phyloP scores from a whole-genome alignment of 2,329 filamentous ascomycete species.

The Acephala macrosclerotiorum region DNA sequence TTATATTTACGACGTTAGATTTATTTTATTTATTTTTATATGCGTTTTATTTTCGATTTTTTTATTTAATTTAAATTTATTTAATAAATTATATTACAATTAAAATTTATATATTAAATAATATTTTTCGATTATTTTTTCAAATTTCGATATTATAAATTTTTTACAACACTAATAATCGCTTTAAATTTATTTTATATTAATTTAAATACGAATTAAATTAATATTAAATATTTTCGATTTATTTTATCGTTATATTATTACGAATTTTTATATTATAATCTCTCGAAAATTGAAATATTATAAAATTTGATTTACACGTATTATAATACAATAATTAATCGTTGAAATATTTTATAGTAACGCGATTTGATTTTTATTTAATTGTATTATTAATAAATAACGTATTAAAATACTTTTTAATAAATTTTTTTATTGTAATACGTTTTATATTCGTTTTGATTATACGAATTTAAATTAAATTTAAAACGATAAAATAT shows the following conservation, averaged over 20 bases:
- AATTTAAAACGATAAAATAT: no score
- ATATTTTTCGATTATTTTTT: constrained; percentile 27
- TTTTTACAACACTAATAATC: constrained; percentile 21
- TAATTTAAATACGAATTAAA: constrained; percentile 29
- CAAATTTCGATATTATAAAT: constrained; percentile 26
- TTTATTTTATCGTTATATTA: constrained; percentile 28
- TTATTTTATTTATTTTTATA: background rate
- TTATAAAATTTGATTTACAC: background rate
- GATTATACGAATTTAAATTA: background rate
- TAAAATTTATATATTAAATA: constrained; percentile 26
- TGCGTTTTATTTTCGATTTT: constrained; percentile 14
- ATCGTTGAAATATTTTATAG: no score
- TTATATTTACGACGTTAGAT: background rate
- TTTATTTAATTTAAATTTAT: constrained; percentile 24
- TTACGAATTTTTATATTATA: constrained; percentile 20
- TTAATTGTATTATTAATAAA: no score
- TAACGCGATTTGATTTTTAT: no score
- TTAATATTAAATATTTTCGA: constrained; percentile 22
- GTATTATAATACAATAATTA: constrained; percentile 17
- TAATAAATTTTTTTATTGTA: no score
- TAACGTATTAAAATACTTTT: no score
- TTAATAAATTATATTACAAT: constrained; percentile 24
- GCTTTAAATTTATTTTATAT: constrained; percentile 17
- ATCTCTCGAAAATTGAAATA: constrained; percentile 14
- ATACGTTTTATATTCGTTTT: no score